These are phyloP conservation scores for Xylariaceae sp. DNA, from an alignment of 2,329 filamentous ascomycete species.

Conservation along the genomic window DNA sequence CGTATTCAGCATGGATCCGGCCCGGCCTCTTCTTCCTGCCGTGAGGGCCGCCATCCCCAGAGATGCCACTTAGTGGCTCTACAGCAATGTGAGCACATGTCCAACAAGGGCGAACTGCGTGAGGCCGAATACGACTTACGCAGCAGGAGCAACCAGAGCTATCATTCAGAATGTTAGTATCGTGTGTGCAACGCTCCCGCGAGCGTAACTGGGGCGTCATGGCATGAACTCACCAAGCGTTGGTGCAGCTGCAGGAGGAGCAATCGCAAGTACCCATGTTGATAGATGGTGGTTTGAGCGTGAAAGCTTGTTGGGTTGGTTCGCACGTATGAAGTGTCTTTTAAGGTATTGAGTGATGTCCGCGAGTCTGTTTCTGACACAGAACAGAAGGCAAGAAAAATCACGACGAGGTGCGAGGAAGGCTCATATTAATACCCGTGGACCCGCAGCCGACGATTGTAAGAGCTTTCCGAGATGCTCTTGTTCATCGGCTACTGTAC, in stretches of 20 bases:
- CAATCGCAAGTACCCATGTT: conserved; percentile 17
- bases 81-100: neutral
- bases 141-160: conserved; percentile 15
- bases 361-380: neutral
- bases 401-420: neutral
- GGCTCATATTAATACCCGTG: neutral
- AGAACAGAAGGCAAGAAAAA: neutral
- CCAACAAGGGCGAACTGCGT: neutral
- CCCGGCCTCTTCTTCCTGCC: neutral
- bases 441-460: neutral
- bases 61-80: conserved; percentile 10
- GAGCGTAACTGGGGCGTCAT: neutral
- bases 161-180: conserved; percentile 4
- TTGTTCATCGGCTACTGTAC: neutral
- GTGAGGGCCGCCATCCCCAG: neutral
- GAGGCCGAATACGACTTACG: conserved; percentile 4
- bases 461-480: neutral
- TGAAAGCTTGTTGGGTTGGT: neutral
- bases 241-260: conserved; percentile 7
- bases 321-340: neutral
- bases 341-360: neutral
- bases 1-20: neutral
- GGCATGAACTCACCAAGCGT: conserved; percentile 9
- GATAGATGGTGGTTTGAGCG: neutral
- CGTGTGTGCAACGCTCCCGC: neutral